Evolutionary conservation across 495 filamentous ascomycete genomes (phyloP).

Genomic region (Neurospora sp.): DNA sequence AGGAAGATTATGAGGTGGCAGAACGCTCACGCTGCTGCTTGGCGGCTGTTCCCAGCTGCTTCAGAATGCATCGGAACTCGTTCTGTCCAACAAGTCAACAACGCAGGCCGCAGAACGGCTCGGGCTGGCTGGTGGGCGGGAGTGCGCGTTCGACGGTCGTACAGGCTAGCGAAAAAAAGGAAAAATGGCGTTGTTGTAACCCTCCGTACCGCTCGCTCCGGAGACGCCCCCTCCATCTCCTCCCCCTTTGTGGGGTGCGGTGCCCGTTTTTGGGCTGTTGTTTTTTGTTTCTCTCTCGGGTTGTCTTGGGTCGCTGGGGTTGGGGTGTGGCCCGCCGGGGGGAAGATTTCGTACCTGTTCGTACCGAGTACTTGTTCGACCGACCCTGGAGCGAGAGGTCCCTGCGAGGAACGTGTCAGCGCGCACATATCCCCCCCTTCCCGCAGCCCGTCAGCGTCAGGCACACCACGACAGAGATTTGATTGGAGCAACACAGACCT

Average conservation of each 20-base stretch:
- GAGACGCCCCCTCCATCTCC: conserved; percentile 14
- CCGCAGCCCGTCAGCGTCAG: not conserved
- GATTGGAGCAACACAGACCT: not conserved
- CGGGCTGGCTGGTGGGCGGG: not conserved
- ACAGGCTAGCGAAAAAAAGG: conserved; percentile 5
- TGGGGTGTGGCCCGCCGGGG: not conserved
- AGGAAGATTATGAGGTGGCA: not conserved
- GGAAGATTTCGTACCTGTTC: not conserved
- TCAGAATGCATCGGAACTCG: not conserved
- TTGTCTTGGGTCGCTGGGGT: not conserved
- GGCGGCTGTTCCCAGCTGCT: not conserved
- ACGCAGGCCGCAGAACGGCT: not conserved
- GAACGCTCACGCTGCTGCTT: not conserved
- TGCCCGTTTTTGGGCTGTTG: not conserved
- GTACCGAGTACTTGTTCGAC: conserved; percentile 13
- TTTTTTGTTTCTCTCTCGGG: conserved; percentile 5
- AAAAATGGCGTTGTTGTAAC: conserved; percentile 15
- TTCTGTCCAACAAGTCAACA: not conserved
- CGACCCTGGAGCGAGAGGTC: conserved; percentile 8
- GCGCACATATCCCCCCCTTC: not conserved
- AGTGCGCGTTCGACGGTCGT: not conserved
- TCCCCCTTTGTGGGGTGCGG: conserved; percentile 12
- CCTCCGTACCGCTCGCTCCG: conserved; percentile 18
- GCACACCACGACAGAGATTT: conserved; percentile 2
- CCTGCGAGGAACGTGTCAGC: conserved; percentile 7